Conservation (phyloP, 306 rosid genomes). For the Begonia masoniana region DNA sequence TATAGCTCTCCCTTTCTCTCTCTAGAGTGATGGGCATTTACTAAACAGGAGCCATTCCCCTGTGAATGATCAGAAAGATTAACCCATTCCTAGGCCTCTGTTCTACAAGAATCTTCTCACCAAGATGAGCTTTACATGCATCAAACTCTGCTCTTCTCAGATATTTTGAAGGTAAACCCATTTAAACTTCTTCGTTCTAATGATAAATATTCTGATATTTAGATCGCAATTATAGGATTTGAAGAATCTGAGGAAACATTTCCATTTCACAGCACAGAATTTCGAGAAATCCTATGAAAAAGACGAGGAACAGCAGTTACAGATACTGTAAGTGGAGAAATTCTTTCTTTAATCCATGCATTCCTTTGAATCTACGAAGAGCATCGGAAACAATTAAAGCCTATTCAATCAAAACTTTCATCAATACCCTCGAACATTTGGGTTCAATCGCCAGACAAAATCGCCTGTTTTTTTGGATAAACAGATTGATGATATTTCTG, state of each 20-base stretch:
- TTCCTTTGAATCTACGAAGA: slow-evolving; percentile 2
- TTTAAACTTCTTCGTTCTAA: neutral
- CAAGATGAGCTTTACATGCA: slow-evolving; percentile 31
- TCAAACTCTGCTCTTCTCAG: slow-evolving; percentile 10
- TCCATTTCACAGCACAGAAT: slow-evolving; percentile 30
- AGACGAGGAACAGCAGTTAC: slow-evolving; percentile 21
- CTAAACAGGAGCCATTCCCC: too few species aligned
- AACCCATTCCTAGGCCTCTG: slow-evolving; percentile 7
- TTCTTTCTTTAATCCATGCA: too few species aligned
- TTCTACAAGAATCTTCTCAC: slow-evolving; percentile 15
- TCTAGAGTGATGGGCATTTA: too few species aligned
- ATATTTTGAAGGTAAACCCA: slow-evolving; percentile 16
- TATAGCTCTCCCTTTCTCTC: too few species aligned
- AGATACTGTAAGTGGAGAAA: neutral
- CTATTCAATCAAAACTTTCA: slow-evolving; percentile 22
- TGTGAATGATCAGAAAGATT: neutral
- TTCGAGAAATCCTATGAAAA: slow-evolving; percentile 24
- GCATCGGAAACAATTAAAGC: slow-evolving; percentile 29
- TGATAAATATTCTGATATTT: too few species aligned
- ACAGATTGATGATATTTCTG: slow-evolving; percentile 10
- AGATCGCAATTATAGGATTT: slow-evolving; percentile 12
- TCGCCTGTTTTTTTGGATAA: slow-evolving; percentile 19
- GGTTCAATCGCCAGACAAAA: slow-evolving; percentile 23
- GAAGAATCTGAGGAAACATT: slow-evolving; percentile 27
- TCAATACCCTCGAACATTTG: slow-evolving; percentile 29